Evolutionary conservation across 2,329 filamentous ascomycete species (phyloP).

Genomic region (Cordyceps javanica): DNA sequence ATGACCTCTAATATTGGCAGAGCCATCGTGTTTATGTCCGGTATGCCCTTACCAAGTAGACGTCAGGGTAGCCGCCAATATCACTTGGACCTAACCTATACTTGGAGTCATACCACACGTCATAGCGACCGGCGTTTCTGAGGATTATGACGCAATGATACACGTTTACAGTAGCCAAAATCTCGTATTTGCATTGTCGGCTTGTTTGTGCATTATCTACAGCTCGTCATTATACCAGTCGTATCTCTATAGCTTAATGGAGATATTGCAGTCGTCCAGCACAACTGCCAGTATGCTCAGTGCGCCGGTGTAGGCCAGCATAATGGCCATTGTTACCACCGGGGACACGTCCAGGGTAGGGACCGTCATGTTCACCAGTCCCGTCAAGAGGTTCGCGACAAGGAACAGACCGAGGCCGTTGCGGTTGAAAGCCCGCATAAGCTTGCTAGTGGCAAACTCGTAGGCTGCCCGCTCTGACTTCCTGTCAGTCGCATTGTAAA

Average conservation of each 20-base stretch:
- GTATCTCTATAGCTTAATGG: conserved; percentile 56
- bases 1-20: too few relatives aligned
- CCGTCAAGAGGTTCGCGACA: conserved; percentile 82
- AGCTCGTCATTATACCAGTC: neutral
- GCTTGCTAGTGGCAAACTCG: conserved; percentile 65
- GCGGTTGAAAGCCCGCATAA: conserved; percentile 80
- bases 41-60: too few relatives aligned
- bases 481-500: conserved; percentile 52
- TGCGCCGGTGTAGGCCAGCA: conserved; percentile 64
- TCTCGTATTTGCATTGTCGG: neutral
- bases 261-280: conserved; percentile 60
- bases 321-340: conserved; percentile 61
- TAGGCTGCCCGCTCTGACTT: conserved; percentile 59
- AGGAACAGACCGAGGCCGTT: conserved; percentile 85
- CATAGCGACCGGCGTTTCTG: neutral
- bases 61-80: too few relatives aligned
- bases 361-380: conserved; percentile 79
- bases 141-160: neutral
- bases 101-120: too few relatives aligned
- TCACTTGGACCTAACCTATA: too few relatives aligned
- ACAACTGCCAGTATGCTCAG: conserved; percentile 63
- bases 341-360: conserved; percentile 70
- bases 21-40: too few relatives aligned
- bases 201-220: neutral
- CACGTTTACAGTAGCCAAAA: neutral